Percentiles rank a stretch among this genome's conserved stretches.
These are phyloP conservation scores for Xylaria sp. DNA, from an alignment of 2,329 filamentous ascomycete genomes.

Conservation along the genomic window DNA sequence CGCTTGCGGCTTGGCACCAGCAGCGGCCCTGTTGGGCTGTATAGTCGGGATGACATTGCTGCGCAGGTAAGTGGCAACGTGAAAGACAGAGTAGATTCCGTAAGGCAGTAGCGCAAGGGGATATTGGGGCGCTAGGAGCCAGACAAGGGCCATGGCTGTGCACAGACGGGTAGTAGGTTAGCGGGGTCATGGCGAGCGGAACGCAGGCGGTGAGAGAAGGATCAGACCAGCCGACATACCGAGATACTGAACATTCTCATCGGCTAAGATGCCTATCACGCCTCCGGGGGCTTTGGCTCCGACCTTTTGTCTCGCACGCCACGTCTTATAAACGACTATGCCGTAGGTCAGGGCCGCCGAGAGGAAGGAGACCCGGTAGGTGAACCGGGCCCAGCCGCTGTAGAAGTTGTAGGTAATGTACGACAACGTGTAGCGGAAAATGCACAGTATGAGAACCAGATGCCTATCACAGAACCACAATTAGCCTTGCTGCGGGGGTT, in stretches of 20 bases:
- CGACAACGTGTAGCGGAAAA: slow-evolving; percentile 84
- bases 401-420: slow-evolving; percentile 91
- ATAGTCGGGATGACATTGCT: slow-evolving; percentile 91
- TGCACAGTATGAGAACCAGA: slow-evolving; percentile 83
- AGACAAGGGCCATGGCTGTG: slow-evolving; percentile 86
- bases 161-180: slow-evolving; percentile 25
- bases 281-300: slow-evolving; percentile 72
- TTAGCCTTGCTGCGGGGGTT: slow-evolving; percentile 23
- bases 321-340: slow-evolving; percentile 98
- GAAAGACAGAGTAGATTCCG: slow-evolving; percentile 97
- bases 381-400: slow-evolving; percentile 78
- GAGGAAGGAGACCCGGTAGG: slow-evolving; percentile 90
- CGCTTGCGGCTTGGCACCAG: slow-evolving; percentile 65
- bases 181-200: slow-evolving; percentile 25
- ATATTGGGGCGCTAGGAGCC: slow-evolving; percentile 92
- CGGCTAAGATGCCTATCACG: slow-evolving; percentile 74
- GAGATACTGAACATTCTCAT: slow-evolving; percentile 98
- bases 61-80: slow-evolving; percentile 95
- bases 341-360: slow-evolving; percentile 93
- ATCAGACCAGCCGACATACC: slow-evolving; percentile 67
- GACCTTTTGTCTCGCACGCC: slow-evolving; percentile 83
- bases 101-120: slow-evolving; percentile 92
- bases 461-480: slow-evolving; percentile 68
- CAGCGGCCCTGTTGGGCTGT: slow-evolving; percentile 71
- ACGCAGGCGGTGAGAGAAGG: slow-evolving; percentile 30